Evolutionary conservation across 768 basidiomycete species (phyloP), one percentile per base, ranked within the genome.

Genomic region (Naganishia antarctica): DNA sequence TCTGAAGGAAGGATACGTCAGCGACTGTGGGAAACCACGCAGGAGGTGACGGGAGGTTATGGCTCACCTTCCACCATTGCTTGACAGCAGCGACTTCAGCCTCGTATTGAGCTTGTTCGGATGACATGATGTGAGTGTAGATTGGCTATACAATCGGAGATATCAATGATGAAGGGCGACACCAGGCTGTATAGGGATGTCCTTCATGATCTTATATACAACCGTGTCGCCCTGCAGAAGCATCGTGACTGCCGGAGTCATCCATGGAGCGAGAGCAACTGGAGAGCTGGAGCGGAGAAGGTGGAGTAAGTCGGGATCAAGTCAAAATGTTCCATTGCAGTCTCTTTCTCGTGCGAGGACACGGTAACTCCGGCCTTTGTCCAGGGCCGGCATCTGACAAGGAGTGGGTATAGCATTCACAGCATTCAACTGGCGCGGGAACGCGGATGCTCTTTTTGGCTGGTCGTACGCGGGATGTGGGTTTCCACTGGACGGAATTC

Each of bases 31-130:
- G 23, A 37, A 46, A 46, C 47, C 45, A 45, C 11, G 31, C 15
- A 28, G 40, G 23, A 45, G 31, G 18, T 21, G 11, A 31, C 34
- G 34, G 41, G 9, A 13, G 32, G 48, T 25, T 25, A 21, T 4
- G 5, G 72, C 81, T 58, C 69, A 91, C 93, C 85, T 90, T 89
- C 85, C 88, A 96, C 90, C 92, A 97, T 63, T 84, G 80, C 79
- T 96, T 88, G 69, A 96, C 87, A 70, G 87, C 79, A 29, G 85
- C 85, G 63, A 96, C 89, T 78, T 99, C 90, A 37, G 84, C 81
- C 44, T 84, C 82, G 79, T 94, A 94, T 61, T 80, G 81, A 50
- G 82, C 81, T 78, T 79, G 73, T 69, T 81, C 81, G 45, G 63
- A 57, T 40, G 69, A 62, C 70, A 73, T 65, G 63, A 25, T 51